phyloP scores from a whole-genome alignment of 177 flowering plant species.

The Vitis hybrid region DNA sequence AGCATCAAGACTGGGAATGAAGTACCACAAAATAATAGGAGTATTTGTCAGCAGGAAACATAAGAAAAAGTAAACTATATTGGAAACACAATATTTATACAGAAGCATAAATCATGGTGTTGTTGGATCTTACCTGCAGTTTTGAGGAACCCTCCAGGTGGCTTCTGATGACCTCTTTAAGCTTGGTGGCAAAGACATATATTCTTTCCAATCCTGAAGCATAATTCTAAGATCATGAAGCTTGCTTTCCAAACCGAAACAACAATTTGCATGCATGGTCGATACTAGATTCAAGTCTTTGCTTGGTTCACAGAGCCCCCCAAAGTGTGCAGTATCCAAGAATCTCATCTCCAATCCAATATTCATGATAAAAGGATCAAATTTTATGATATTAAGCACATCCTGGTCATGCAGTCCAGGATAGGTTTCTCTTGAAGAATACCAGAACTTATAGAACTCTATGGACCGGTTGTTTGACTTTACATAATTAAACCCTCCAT shows the following conservation, averaged over 20 bases:
- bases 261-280: slow-evolving; percentile 36
- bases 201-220: slow-evolving; percentile 32
- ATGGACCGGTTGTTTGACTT: slow-evolving; percentile 24
- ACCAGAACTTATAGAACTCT: slow-evolving; percentile 35
- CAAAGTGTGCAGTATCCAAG: slow-evolving; percentile 30
- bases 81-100: neutral
- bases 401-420: slow-evolving; percentile 36
- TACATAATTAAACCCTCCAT: slow-evolving; percentile 32
- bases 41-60: neutral
- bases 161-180: slow-evolving; percentile 9
- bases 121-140: slow-evolving; percentile 18
- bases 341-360: slow-evolving; percentile 27
- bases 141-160: slow-evolving; percentile 25
- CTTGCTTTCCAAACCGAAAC: slow-evolving; percentile 27
- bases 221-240: slow-evolving; percentile 26
- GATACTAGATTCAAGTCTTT: slow-evolving; percentile 27
- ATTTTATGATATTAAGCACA: slow-evolving; percentile 28
- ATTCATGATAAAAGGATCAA: slow-evolving; percentile 9
- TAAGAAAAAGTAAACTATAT: neutral
- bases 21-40: no score
- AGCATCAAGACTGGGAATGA: no score
- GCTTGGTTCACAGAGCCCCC: slow-evolving; percentile 39
- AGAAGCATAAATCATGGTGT: neutral
- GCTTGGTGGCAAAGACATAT: slow-evolving; percentile 15
- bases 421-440: slow-evolving; percentile 17